These are phyloP conservation scores for Debaryomycetaceae sp. DNA, from an alignment of 1,139 yeast species.

Conservation along the genomic window DNA sequence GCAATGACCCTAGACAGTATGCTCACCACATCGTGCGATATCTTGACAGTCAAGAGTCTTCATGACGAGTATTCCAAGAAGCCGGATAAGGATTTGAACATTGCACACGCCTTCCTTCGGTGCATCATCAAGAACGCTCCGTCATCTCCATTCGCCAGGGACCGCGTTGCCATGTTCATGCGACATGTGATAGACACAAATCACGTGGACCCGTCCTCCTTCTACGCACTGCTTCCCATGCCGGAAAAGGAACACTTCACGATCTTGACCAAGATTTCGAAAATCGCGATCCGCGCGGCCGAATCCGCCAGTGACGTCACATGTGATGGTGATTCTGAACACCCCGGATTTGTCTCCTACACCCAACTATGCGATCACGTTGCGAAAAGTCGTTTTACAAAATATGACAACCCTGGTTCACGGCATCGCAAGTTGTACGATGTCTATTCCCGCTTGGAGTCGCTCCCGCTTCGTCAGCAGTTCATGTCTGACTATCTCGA, in stretches of 20 bases:
- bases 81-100: not conserved
- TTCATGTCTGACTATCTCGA: not conserved
- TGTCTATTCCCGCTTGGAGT: constrained; percentile 5
- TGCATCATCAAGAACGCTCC: not conserved
- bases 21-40: not conserved
- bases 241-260: no score
- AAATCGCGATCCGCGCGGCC: no score
- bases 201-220: no score
- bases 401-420: no score
- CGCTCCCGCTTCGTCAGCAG: not conserved
- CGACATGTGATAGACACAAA: no score
- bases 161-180: not conserved
- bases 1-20: no score
- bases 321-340: no score
- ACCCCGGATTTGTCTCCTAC: constrained; percentile 11
- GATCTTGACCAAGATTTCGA: no score
- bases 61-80: not conserved
- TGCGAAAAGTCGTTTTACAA: constrained; percentile 6
- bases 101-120: not conserved
- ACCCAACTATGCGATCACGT: constrained; percentile 14
- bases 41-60: not conserved
- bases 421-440: constrained; percentile 11
- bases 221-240: no score
- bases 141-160: not conserved
- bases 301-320: not conserved